Evolutionary conservation across 164 flowering plant species (phyloP).

Genomic region (Paratinospora sagittata): DNA sequence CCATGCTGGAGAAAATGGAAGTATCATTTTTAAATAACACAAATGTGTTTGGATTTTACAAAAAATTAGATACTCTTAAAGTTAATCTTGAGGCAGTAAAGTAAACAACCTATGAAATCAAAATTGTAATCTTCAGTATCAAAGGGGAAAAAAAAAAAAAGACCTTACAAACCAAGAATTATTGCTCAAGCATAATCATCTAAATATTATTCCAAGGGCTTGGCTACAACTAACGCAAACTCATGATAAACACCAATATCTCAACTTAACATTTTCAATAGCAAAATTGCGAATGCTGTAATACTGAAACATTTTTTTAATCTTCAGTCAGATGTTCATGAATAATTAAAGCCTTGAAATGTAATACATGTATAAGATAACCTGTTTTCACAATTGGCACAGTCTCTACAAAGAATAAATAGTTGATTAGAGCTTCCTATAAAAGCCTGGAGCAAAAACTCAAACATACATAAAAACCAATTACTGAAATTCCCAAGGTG

Average conservation of each 20-base stretch:
- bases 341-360: not conserved
- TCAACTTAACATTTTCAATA: not conserved
- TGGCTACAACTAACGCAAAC: not conserved
- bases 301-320: not conserved
- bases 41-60: not conserved
- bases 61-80: not conserved
- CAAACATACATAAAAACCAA: not conserved
- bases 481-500: not conserved
- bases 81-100: not conserved
- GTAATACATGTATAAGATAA: not conserved
- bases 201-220: not conserved
- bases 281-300: not conserved
- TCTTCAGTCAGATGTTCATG: not conserved
- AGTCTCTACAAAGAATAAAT: constrained; percentile 15
- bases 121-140: not conserved
- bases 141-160: not conserved
- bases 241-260: not conserved
- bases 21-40: not conserved
- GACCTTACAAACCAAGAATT: not conserved
- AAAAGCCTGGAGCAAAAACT: constrained; percentile 1
- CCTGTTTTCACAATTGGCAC: not conserved
- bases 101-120: not conserved
- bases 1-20: not conserved
- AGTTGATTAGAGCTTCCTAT: constrained; percentile 11
- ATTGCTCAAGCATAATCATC: not conserved